Evolutionary conservation across 1,284 basidiomycete genomes (phyloP).

Genomic region (Amylostereum areolatum): DNA sequence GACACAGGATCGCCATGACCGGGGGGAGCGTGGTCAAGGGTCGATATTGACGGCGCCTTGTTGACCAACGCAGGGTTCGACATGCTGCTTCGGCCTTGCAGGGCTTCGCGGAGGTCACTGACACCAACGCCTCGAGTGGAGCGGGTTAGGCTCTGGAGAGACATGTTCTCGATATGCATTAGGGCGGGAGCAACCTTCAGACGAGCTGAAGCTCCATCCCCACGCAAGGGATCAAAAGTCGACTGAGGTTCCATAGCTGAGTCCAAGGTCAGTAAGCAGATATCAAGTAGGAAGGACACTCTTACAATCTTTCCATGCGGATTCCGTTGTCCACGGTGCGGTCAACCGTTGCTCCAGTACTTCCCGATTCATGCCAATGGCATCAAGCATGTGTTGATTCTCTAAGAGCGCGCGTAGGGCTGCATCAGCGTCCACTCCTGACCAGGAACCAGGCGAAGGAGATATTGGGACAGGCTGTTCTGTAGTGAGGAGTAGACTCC

Average conservation of each 20-base stretch:
- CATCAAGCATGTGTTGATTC: slow-evolving; percentile 49
- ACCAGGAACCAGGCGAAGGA: slow-evolving; percentile 20
- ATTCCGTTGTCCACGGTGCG: slow-evolving; percentile 65
- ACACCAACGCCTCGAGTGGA: slow-evolving; percentile 78
- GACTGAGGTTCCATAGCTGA: slow-evolving; percentile 57
- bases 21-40: slow-evolving; percentile 60
- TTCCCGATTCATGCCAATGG: slow-evolving; percentile 57
- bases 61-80: slow-evolving; percentile 62
- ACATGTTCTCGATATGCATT: slow-evolving; percentile 86
- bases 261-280: not conserved
- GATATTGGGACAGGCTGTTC: slow-evolving; percentile 30
- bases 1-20: slow-evolving; percentile 36
- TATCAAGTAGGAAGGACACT: slow-evolving; percentile 6
- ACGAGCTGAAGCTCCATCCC: slow-evolving; percentile 64
- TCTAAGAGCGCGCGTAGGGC: slow-evolving; percentile 50
- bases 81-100: slow-evolving; percentile 76
- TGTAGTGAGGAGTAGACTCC: slow-evolving; percentile 30
- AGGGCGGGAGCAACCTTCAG: slow-evolving; percentile 76
- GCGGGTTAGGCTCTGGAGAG: slow-evolving; percentile 71
- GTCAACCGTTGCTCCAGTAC: slow-evolving; percentile 49
- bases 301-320: slow-evolving; percentile 75
- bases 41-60: slow-evolving; percentile 65
- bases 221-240: slow-evolving; percentile 51
- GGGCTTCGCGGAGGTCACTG: slow-evolving; percentile 77
- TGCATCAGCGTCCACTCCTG: slow-evolving; percentile 47